These are phyloP conservation scores for Babesia ovata DNA, from an alignment of 169 alveolate genomes.

Conservation along the genomic window DNA sequence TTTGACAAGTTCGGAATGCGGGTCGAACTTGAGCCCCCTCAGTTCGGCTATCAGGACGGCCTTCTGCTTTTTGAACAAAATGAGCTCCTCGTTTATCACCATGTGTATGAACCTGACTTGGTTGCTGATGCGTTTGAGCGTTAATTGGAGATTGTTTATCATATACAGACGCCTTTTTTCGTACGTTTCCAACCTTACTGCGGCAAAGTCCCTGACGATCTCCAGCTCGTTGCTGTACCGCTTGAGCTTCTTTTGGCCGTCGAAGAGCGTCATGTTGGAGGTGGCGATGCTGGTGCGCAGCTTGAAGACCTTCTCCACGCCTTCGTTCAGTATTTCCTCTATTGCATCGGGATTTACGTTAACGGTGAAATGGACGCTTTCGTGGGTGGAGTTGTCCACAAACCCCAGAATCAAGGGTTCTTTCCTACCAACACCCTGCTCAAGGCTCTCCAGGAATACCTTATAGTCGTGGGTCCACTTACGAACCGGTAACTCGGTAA, in stretches of 20 bases:
- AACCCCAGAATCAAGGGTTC: slow-evolving; percentile 75
- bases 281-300: slow-evolving; percentile 86
- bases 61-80: slow-evolving; percentile 77
- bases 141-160: slow-evolving; percentile 83
- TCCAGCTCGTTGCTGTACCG: slow-evolving; percentile 89
- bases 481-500: slow-evolving; percentile 97
- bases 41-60: slow-evolving; percentile 79
- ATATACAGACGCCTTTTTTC: slow-evolving; percentile 86
- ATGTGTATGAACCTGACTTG: slow-evolving; percentile 88
- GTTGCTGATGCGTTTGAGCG: slow-evolving; percentile 81
- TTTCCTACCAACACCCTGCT: slow-evolving; percentile 45
- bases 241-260: slow-evolving; percentile 87
- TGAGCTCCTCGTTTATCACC: slow-evolving; percentile 85
- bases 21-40: slow-evolving; percentile 81
- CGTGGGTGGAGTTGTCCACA: slow-evolving; percentile 86
- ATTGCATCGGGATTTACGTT: slow-evolving; percentile 79
- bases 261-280: slow-evolving; percentile 94
- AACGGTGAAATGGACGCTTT: slow-evolving; percentile 82
- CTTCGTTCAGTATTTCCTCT: slow-evolving; percentile 77
- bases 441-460: slow-evolving; percentile 87
- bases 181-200: slow-evolving; percentile 88
- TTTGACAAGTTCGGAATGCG: slow-evolving; percentile 71
- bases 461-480: slow-evolving; percentile 97
- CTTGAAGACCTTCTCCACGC: slow-evolving; percentile 91
- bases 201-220: slow-evolving; percentile 91